Base-by-base conservation (phyloP, 2,329 filamentous ascomycete genomes). In the Neofusicoccum umdonicola region DNA sequence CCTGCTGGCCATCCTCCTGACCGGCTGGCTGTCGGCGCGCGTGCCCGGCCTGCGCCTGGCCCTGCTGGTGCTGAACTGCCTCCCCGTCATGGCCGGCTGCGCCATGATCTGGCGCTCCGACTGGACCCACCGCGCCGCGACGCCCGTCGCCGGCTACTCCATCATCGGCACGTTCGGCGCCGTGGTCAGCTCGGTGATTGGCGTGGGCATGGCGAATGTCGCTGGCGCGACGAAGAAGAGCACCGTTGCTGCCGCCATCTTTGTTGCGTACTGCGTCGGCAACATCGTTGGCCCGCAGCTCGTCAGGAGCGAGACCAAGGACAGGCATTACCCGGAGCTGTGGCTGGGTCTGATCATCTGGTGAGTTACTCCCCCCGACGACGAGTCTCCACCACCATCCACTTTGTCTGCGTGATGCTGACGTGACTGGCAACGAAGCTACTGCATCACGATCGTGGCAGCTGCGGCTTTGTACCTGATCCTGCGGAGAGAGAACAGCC, bases 161-260 rank as follows among this genome's bases (percentile, higher is more conserved):
- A 83, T 93, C 41, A 89, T 88, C 1, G 90, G 90, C 0, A 90
- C 88, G 68, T 92, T 92, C 68, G 89, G 89, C 0, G 87, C 85
- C 0, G 88, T 90, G 0, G 89, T 90, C 0, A 88, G 85, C 48
- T 78, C 86, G n/a, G 82, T 84, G 2, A 85, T 87, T 47, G 81
- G 80, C 0, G 71, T 87, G 2, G 84, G 83, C 0, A 85, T 85
- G 81, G 85, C 85, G 11, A 93, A 93, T 68, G 88, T 92, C 0
- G 89, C 90, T 0, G 90, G 90, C n/a, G 85, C 90, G 27, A 92
- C 90, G 0, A 93, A 93, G 79, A 92, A 92, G 80, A 90, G 87
- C 67, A 88, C 90, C 70, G 91, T 90, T 82, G 88, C 90, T 0
- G 87, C 92, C 44, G 84, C 92, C 45, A 85, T 85, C 54, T 58